A percentile compares a stretch with the other conserved stretches of the same genome.
These are phyloP conservation scores for Gymnopilus junonius DNA, from an alignment of 768 basidiomycete genomes.

Conservation along the genomic window DNA sequence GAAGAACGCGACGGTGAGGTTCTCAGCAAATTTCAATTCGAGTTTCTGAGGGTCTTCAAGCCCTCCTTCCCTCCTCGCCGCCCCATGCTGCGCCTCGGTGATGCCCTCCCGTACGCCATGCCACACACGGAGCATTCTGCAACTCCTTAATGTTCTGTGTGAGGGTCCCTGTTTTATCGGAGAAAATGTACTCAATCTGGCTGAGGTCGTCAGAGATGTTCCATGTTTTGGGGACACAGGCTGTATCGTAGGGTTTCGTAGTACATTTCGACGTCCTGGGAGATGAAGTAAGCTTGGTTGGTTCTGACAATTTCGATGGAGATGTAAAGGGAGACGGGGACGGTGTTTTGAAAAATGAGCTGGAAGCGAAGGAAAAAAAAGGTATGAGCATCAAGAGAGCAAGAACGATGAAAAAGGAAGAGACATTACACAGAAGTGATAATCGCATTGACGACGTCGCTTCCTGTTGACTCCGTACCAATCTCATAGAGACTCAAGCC, in stretches of 20 bases:
- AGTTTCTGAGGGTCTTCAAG: conserved; percentile 74
- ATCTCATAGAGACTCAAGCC: conserved; percentile 77
- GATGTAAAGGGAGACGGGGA: too few relatives aligned
- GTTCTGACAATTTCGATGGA: too few relatives aligned
- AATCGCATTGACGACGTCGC: too few relatives aligned
- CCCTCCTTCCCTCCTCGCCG: conserved; percentile 80
- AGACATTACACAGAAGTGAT: conserved; percentile 89
- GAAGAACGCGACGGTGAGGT: conserved; percentile 85
- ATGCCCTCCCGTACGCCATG: conserved; percentile 86
- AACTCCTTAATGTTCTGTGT: conserved; percentile 99
- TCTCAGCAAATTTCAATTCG: conserved; percentile 71
- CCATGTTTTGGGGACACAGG: too few relatives aligned
- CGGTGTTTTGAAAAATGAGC: too few relatives aligned
- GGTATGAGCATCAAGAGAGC: too few relatives aligned
- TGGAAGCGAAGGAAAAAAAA: too few relatives aligned
- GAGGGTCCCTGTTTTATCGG: conserved; percentile 95
- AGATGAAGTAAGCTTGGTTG: too few relatives aligned
- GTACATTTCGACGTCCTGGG: too few relatives aligned
- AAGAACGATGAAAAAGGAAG: neutral
- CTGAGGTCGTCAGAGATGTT: too few relatives aligned
- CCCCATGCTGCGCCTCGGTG: conserved; percentile 94
- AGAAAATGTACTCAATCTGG: conserved; percentile 92
- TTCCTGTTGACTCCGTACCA: conserved; percentile 65
- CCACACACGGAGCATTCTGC: conserved; percentile 93
- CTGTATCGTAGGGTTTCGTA: too few relatives aligned